Evolutionary conservation across 2,329 filamentous ascomycete species (phyloP).

Genomic region (Neofusicoccum sp.): DNA sequence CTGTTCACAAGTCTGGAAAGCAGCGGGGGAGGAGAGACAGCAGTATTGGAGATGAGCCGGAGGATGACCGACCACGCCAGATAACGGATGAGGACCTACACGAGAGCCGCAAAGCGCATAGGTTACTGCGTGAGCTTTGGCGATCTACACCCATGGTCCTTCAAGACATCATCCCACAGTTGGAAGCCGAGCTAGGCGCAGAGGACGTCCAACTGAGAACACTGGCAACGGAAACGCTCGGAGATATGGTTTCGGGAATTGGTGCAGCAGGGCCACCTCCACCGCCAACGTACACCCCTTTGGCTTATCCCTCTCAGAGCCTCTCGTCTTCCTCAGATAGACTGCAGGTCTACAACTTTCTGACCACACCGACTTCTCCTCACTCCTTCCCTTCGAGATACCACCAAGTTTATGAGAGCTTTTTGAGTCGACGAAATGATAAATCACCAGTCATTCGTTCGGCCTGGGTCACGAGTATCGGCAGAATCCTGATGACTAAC

Average conservation of each 20-base stretch:
- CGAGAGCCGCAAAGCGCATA: conserved; percentile 87
- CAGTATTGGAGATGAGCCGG: conserved; percentile 43
- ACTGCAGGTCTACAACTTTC: conserved; percentile 55
- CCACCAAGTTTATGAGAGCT: conserved; percentile 76
- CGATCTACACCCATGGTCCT: conserved; percentile 85
- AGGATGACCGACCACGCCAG: conserved; percentile 54
- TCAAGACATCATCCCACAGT: conserved; percentile 88
- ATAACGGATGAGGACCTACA: conserved; percentile 82
- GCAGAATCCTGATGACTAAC: conserved; percentile 86
- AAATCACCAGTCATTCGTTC: conserved; percentile 81
- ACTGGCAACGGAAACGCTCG: conserved; percentile 89
- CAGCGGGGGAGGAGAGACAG: conserved; percentile 28
- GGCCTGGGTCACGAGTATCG: conserved; percentile 82
- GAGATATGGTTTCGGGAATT: conserved; percentile 92
- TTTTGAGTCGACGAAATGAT: conserved; percentile 82
- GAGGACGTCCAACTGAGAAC: conserved; percentile 86
- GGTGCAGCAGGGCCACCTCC: conserved; percentile 86
- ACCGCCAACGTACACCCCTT: conserved; percentile 71
- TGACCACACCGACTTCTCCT: conserved; percentile 82
- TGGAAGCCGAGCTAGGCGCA: conserved; percentile 88
- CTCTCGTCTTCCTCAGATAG: conserved; percentile 42
- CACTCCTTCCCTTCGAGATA: conserved; percentile 89
- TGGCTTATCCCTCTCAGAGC: conserved; percentile 78
- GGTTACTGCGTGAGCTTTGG: conserved; percentile 89
- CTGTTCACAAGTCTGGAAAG: conserved; percentile 53